Percentiles rank a stretch among this genome's conserved stretches.
phyloP scores from a whole-genome alignment of 768 basidiomycete species.

The Psilocybe subaeruginosa region DNA sequence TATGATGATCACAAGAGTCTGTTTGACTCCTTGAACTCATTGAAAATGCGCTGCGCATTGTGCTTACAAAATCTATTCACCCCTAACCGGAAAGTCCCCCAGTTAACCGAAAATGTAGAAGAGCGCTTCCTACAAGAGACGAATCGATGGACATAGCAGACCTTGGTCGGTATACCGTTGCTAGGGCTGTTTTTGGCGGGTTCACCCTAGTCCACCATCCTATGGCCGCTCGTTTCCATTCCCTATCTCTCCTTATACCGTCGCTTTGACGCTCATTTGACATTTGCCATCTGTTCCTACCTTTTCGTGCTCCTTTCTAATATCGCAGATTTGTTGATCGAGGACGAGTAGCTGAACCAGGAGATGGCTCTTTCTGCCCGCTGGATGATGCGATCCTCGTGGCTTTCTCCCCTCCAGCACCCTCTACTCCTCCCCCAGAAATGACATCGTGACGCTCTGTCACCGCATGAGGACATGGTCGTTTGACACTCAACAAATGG shows the following conservation, averaged over 20 bases:
- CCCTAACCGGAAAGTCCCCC: not conserved
- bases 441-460: slow-evolving; percentile 7
- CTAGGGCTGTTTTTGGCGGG: not conserved
- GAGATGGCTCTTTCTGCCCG: not conserved
- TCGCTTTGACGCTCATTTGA: slow-evolving; percentile 21
- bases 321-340: not conserved
- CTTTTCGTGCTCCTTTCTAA: not conserved
- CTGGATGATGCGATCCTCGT: slow-evolving; percentile 10
- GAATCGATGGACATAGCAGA: not conserved
- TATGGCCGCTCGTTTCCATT: slow-evolving; percentile 16
- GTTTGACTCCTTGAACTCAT: not conserved
- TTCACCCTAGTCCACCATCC: not conserved
- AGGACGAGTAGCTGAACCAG: slow-evolving; percentile 6
- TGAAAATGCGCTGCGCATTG: slow-evolving; percentile 3
- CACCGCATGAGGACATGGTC: slow-evolving; percentile 9
- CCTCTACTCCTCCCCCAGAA: slow-evolving; percentile 11
- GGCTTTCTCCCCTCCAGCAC: slow-evolving; percentile 1
- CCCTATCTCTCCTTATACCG: slow-evolving; percentile 10
- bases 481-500: slow-evolving; percentile 6
- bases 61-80: not conserved
- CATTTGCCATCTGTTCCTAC: slow-evolving; percentile 6
- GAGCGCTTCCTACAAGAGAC: not conserved
- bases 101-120: not conserved
- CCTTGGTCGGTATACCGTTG: slow-evolving; percentile 1
- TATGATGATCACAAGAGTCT: slow-evolving; percentile 1